phyloP scores from a whole-genome alignment of 768 basidiomycete genomes.

The Arthromyces matolae region DNA sequence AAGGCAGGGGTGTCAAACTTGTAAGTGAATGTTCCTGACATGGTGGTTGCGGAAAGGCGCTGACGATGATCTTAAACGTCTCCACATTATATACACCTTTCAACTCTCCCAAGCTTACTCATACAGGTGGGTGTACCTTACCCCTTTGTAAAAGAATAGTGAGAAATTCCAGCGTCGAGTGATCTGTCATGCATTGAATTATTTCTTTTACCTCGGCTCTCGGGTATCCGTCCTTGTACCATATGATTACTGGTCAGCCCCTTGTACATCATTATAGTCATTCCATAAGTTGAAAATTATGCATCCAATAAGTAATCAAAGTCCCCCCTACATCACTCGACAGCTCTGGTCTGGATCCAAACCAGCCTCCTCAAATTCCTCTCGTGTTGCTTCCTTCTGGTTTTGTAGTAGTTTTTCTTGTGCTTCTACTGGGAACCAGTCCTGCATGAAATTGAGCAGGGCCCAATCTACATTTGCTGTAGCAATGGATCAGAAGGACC shows the following conservation, averaged over 20 bases:
- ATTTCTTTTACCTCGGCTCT: too few species aligned
- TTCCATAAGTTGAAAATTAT: neutral
- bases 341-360: constrained; percentile 45
- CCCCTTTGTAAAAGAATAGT: too few species aligned
- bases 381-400: constrained; percentile 66
- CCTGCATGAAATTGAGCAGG: constrained; percentile 79
- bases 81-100: neutral
- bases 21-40: constrained; percentile 40
- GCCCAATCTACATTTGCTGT: constrained; percentile 78
- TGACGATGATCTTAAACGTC: too few species aligned
- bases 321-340: constrained; percentile 18
- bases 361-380: constrained; percentile 66
- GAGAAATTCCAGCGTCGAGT: too few species aligned
- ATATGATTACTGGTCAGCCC: too few species aligned
- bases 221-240: too few species aligned
- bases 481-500: neutral
- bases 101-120: too few species aligned
- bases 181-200: too few species aligned
- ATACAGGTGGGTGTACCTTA: too few species aligned
- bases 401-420: constrained; percentile 71
- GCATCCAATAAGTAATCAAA: neutral
- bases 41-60: constrained; percentile 7
- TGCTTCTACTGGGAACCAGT: constrained; percentile 89
- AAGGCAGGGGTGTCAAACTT: constrained; percentile 49
- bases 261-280: too few species aligned